phyloP scores from a whole-genome alignment of 1,139 yeast species.

The Yamadazyma oceani region DNA sequence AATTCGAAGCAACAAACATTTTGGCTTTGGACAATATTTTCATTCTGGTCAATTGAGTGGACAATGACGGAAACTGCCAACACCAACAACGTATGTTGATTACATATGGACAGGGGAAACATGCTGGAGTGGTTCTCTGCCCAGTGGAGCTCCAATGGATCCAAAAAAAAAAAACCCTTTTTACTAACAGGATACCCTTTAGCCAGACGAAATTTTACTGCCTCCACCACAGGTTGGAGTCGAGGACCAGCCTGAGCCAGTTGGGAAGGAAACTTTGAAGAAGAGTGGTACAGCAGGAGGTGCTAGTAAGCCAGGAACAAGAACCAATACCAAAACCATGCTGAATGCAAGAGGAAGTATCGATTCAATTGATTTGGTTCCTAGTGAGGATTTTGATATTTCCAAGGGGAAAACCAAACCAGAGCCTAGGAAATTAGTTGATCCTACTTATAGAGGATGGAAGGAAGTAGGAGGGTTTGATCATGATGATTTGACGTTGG shows the following conservation, averaged over 20 bases:
- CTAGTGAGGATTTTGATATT: conserved; percentile 38
- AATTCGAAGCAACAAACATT: conserved; percentile 1
- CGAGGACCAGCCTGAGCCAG: conserved; percentile 16
- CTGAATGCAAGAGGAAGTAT: conserved; percentile 7
- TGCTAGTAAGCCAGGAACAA: conserved; percentile 9
- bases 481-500: conserved; percentile 63
- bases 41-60: neutral
- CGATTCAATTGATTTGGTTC: conserved; percentile 18
- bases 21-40: neutral
- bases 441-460: conserved; percentile 85
- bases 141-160: no score
- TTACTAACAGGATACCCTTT: no score
- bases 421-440: conserved; percentile 53
- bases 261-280: conserved; percentile 10
- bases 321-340: conserved; percentile 4
- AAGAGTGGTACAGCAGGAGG: conserved; percentile 9
- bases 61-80: neutral
- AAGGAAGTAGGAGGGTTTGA: conserved; percentile 90
- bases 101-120: no score
- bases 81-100: conserved; percentile 4
- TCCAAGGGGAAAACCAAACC: conserved; percentile 41
- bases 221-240: conserved; percentile 26
- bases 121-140: no score
- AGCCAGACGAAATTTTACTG: conserved; percentile 26
- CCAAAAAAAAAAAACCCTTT: no score